Conservation (phyloP, 306 rosid species). For the Cucurbita pepo region DNA sequence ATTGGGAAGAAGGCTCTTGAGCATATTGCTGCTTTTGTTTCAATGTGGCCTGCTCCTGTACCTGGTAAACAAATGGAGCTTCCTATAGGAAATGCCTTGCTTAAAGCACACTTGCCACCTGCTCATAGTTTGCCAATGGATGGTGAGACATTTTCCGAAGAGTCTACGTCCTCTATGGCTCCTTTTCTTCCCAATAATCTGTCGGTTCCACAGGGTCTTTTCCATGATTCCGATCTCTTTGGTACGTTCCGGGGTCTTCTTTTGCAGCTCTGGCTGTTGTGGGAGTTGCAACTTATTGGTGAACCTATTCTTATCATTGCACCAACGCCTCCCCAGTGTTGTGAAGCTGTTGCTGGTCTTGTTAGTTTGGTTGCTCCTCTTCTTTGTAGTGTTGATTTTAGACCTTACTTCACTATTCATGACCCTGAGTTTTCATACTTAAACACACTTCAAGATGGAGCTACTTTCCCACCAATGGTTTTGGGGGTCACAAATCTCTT, state of each 20-base stretch:
- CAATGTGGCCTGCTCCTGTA: conserved; percentile 69
- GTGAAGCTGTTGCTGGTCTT: conserved; percentile 90
- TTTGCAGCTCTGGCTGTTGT: conserved; percentile 85
- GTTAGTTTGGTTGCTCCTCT: conserved; percentile 90
- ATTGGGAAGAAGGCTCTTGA: conserved; percentile 82
- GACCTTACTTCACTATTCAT: conserved; percentile 94
- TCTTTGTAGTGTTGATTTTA: conserved; percentile 72
- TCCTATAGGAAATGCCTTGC: conserved; percentile 75
- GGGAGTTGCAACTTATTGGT: conserved; percentile 88
- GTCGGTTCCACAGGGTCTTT: conserved; percentile 67
- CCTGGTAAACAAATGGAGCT: conserved; percentile 85
- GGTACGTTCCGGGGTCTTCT: conserved; percentile 64
- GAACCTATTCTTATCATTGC: conserved; percentile 82
- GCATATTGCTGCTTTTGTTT: conserved; percentile 80
- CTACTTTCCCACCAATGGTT: conserved; percentile 57
- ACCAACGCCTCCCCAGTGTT: conserved; percentile 91
- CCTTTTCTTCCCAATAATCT: conserved; percentile 66
- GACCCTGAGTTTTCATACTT: conserved; percentile 61
- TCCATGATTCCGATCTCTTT: conserved; percentile 81
- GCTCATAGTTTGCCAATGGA: conserved; percentile 57
- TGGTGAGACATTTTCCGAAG: conserved; percentile 34
- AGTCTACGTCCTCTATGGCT: conserved; percentile 56
- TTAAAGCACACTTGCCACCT: conserved; percentile 83
- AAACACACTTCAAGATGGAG: conserved; percentile 60
- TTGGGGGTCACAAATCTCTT: conserved; percentile 92